phyloP scores from a whole-genome alignment of 2,329 filamentous ascomycete genomes.

The Proliferodiscus dingleyae region DNA sequence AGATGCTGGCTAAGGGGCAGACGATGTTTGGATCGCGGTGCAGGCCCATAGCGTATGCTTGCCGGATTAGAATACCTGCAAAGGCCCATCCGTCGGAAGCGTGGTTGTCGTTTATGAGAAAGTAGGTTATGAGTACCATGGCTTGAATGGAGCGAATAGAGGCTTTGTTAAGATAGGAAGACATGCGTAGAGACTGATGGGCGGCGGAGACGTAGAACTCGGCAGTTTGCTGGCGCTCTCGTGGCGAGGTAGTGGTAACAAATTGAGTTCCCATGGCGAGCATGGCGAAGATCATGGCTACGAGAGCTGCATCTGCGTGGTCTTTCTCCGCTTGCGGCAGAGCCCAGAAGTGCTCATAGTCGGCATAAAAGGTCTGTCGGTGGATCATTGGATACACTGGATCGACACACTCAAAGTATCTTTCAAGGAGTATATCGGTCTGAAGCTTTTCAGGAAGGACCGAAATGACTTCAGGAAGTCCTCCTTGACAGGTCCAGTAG shows the following conservation, averaged over 20 bases:
- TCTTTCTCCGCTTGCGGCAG: constrained; percentile 53
- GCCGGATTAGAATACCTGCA: constrained; percentile 69
- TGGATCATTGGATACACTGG: constrained; percentile 79
- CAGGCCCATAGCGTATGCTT: constrained; percentile 76
- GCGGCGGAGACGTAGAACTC: constrained; percentile 79
- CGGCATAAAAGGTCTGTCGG: constrained; percentile 67
- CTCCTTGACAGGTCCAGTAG: constrained; percentile 78
- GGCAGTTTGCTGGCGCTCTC: constrained; percentile 67
- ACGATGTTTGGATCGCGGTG: constrained; percentile 75
- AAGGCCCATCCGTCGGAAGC: constrained; percentile 80
- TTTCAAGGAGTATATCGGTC: constrained; percentile 62
- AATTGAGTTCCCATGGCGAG: constrained; percentile 77
- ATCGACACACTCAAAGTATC: constrained; percentile 68
- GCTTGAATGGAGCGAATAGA: constrained; percentile 70
- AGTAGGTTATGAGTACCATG: constrained; percentile 79
- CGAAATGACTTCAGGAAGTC: constrained; percentile 67
- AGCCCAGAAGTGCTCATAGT: constrained; percentile 76
- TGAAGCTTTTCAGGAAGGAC: constrained; percentile 72
- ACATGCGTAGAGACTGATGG: constrained; percentile 71
- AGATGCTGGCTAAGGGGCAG: constrained; percentile 58
- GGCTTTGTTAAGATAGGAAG: constrained; percentile 70
- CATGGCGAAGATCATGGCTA: constrained; percentile 72
- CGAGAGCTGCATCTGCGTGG: constrained; percentile 59
- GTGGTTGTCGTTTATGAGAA: constrained; percentile 82
- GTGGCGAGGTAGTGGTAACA: constrained; percentile 50